Evolutionary conservation across 1,284 basidiomycete species (phyloP), one percentile per base, ranked within the genome.

Genomic region (Trichosporon sp.): DNA sequence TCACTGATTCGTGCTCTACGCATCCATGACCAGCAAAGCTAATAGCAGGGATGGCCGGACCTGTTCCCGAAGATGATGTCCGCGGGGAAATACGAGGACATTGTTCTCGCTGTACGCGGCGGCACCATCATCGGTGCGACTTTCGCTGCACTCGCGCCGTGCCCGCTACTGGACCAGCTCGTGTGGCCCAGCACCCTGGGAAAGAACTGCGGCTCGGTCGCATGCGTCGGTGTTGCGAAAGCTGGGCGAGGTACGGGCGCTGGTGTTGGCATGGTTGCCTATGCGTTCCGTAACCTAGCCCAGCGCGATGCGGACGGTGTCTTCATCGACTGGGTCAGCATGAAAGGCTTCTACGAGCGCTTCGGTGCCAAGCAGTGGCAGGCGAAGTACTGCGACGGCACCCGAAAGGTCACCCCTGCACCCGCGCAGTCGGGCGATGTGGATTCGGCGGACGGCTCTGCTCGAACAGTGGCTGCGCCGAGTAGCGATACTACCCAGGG

Each of bases 301-400:
- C 12, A 34, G 13, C 71, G 75, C 25, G 75, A 73, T 1, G 75
- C 75, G 0, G 73, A 76, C 34, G 73, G 74, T 18, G 70, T 71
- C 51, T 76, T 75, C 66, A 73, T 76, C 64, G 75, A 76, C 51
- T 75, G 75, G 75, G 74, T 75, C 5, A 34, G 38, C 47, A 68
- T 76, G 70, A 62, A 68, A 18, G 74, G 73, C 9, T 76, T 73
- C 47, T 76, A 76, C 31, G 68, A 73, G 68, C 68, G 70, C 25
- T 68, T 70, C 21, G 75, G 75, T 2, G 66, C 70, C 18, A 29
- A 51, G 35, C 44, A 56, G 47, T 76, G 74, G 75, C 69, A 72
- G 63, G 68, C 62, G 15, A 31, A 53, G 18, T 76, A 76, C 34
- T 62, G 56, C 29, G 56, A 60, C 27, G 56, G 56, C 7, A 31